Conservation (phyloP, 495 filamentous ascomycete genomes). For the Recurvomyces mirabilis region DNA sequence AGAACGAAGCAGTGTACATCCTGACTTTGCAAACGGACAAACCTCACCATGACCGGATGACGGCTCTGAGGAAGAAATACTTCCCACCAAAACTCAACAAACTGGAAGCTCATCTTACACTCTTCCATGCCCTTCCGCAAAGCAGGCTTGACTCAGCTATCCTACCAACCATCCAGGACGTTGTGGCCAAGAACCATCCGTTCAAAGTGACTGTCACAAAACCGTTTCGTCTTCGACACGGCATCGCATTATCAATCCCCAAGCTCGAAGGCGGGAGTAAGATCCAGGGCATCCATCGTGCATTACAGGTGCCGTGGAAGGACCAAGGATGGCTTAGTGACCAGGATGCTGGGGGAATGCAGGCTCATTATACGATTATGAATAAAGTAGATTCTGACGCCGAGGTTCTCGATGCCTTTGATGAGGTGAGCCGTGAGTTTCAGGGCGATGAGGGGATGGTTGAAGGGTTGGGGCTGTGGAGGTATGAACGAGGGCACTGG, state of each 20-base stretch:
- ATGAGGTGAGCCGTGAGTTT: conserved; percentile 18
- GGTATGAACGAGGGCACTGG: conserved; percentile 26
- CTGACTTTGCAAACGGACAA: conserved; percentile 24
- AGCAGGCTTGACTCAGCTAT: conserved; percentile 20
- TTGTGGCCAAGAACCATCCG: background rate
- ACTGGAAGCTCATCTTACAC: conserved; percentile 25
- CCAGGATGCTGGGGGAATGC: conserved; percentile 24
- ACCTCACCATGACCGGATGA: conserved; percentile 23
- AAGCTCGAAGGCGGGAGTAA: background rate
- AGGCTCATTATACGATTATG: conserved; percentile 26
- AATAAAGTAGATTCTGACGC: conserved; percentile 26
- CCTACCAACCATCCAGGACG: conserved; percentile 9
- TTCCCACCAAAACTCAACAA: conserved; percentile 28
- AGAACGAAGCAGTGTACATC: conserved; percentile 22
- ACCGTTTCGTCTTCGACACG: conserved; percentile 17
- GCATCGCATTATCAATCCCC: conserved; percentile 19
- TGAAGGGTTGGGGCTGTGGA: conserved; percentile 23
- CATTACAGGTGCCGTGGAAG: conserved; percentile 21
- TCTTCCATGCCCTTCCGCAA: conserved; percentile 28
- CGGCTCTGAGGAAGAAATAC: conserved; percentile 20
- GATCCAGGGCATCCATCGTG: conserved; percentile 8
- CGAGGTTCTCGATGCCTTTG: conserved; percentile 10
- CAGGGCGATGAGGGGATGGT: conserved; percentile 16
- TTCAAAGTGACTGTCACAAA: conserved; percentile 18
- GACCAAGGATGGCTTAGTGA: conserved; percentile 22